These are phyloP conservation scores for Theobroma grandiflorum DNA, from an alignment of 441 rosid genomes.

Conservation along the genomic window DNA sequence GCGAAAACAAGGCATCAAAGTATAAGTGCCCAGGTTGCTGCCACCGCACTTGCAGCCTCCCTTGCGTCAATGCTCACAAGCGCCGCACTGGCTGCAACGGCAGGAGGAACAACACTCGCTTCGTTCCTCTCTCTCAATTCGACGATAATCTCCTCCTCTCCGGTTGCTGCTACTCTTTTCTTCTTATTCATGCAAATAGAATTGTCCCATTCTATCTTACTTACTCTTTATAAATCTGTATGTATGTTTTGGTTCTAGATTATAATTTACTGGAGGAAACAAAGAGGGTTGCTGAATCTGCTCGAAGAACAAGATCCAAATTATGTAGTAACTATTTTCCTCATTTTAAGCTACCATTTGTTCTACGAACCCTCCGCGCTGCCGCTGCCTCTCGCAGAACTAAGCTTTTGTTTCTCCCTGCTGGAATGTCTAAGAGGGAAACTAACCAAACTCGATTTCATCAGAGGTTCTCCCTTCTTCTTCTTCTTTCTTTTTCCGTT, in stretches of 20 bases:
- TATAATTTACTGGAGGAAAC: slow-evolving; percentile 83
- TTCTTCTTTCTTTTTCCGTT: neutral
- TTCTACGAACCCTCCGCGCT: slow-evolving; percentile 47
- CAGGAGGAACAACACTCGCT: slow-evolving; percentile 52
- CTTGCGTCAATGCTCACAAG: slow-evolving; percentile 85
- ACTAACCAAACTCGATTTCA: slow-evolving; percentile 64
- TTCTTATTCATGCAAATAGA: neutral
- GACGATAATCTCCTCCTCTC: slow-evolving; percentile 71
- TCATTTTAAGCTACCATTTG: slow-evolving; percentile 41
- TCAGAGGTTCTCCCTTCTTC: slow-evolving; percentile 42
- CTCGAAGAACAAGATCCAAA: slow-evolving; percentile 60
- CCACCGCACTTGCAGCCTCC: slow-evolving; percentile 74
- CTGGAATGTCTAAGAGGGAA: slow-evolving; percentile 79
- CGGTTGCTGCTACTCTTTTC: slow-evolving; percentile 37
- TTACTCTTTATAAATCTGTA: neutral
- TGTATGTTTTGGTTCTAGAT: slow-evolving; percentile 40
- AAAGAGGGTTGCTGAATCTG: slow-evolving; percentile 80
- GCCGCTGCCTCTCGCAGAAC: slow-evolving; percentile 71
- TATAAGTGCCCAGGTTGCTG: slow-evolving; percentile 91
- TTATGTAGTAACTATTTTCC: slow-evolving; percentile 45
- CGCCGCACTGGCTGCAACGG: slow-evolving; percentile 76
- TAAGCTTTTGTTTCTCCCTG: slow-evolving; percentile 62
- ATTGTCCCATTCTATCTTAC: slow-evolving; percentile 5
- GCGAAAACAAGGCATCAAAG: slow-evolving; percentile 58
- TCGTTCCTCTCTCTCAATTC: slow-evolving; percentile 76